These are phyloP conservation scores for Geotrichum candidum DNA, from an alignment of 1,139 yeast genomes.

Conservation along the genomic window DNA sequence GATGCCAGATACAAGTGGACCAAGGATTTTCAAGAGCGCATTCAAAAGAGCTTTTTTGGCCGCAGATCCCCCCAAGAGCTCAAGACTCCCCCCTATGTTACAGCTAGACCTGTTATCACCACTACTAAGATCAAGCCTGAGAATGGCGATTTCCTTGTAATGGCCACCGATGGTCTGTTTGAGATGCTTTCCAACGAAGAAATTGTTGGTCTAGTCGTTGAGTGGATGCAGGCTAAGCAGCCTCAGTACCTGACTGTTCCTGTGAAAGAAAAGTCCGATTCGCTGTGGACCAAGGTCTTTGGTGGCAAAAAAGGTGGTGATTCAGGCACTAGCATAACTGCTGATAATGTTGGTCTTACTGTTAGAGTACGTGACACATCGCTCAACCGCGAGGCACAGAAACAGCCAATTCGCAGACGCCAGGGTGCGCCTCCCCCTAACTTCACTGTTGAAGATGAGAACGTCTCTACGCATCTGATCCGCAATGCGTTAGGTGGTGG, in stretches of 20 bases:
- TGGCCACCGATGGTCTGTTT: slow-evolving; percentile 92
- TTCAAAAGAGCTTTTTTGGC: slow-evolving; percentile 77
- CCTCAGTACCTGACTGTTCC: slow-evolving; percentile 41
- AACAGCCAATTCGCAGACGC: slow-evolving; percentile 49
- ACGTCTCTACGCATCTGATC: slow-evolving; percentile 86
- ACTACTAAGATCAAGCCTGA: slow-evolving; percentile 68
- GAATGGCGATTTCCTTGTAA: slow-evolving; percentile 76
- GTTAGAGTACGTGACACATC: slow-evolving; percentile 32
- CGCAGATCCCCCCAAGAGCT: slow-evolving; percentile 72
- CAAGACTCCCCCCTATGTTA: slow-evolving; percentile 90
- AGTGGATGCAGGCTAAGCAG: slow-evolving; percentile 82
- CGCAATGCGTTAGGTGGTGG: slow-evolving; percentile 90
- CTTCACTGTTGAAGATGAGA: slow-evolving; percentile 64
- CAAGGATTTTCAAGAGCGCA: slow-evolving; percentile 66
- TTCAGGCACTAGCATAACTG: slow-evolving; percentile 3
- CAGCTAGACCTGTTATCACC: slow-evolving; percentile 91
- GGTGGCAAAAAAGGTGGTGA: slow-evolving; percentile 1
- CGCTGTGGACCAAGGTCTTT: slow-evolving; percentile 14
- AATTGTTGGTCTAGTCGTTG: slow-evolving; percentile 89
- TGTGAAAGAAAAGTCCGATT: slow-evolving; percentile 6
- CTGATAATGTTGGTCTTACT: slow-evolving; percentile 18
- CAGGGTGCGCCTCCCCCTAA: slow-evolving; percentile 36
- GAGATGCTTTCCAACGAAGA: slow-evolving; percentile 90
- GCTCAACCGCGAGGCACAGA: slow-evolving; percentile 44
- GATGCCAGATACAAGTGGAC: slow-evolving; percentile 88